These are phyloP conservation scores for Carex sylvatica DNA, from an alignment of 202 grass and related monocot genomes.

Conservation along the genomic window DNA sequence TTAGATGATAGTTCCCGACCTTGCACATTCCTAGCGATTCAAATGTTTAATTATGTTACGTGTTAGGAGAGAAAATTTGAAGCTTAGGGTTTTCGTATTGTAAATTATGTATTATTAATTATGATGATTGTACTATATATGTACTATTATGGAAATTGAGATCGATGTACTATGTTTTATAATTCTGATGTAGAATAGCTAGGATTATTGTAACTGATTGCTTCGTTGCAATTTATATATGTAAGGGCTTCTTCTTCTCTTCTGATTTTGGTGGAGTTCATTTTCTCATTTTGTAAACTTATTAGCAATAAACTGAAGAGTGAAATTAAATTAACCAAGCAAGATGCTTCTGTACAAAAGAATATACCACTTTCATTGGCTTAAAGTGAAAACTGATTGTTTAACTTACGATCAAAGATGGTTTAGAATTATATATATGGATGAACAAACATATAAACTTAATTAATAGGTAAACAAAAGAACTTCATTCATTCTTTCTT, in stretches of 20 bases:
- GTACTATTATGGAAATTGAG: no score
- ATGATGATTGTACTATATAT: no score
- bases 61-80: constrained; percentile 22
- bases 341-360: not conserved
- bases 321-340: not conserved
- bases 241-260: not conserved
- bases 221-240: not conserved
- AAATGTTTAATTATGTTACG: not conserved
- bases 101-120: constrained; percentile 14
- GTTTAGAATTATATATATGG: not conserved
- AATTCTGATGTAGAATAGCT: no score
- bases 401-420: no score
- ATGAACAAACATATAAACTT: not conserved
- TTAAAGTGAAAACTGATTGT: no score
- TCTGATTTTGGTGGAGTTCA: not conserved
- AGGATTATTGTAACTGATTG: no score
- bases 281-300: not conserved
- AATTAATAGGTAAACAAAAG: not conserved
- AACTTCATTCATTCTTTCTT: not conserved
- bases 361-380: not conserved
- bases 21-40: constrained; percentile 12
- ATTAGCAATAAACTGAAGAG: not conserved
- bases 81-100: constrained; percentile 23
- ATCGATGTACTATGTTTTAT: no score
- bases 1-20: constrained; percentile 42